Evolutionary conservation across 2,329 filamentous ascomycete species (phyloP).

Genomic region (Trichophyton mentagrophytes): DNA sequence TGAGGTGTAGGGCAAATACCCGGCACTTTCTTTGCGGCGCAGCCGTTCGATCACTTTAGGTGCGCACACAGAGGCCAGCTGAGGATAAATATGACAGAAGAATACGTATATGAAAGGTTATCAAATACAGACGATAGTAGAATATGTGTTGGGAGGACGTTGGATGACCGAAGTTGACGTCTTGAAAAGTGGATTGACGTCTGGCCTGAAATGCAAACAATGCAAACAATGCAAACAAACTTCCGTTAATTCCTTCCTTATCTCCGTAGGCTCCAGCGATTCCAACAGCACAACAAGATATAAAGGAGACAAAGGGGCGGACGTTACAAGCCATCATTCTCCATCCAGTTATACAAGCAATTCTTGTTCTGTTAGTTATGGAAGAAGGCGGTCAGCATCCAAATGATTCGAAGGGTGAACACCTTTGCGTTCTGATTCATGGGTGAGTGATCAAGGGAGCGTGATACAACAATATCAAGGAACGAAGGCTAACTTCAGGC

Average conservation of each 20-base stretch:
- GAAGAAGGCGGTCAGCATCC: background rate
- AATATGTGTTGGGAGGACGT: background rate
- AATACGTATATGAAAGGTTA: background rate
- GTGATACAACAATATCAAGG: background rate
- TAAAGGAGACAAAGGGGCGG: background rate
- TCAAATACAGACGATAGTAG: background rate
- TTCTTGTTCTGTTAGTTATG: background rate
- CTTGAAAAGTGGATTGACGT: background rate
- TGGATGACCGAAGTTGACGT: background rate
- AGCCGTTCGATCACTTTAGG: background rate
- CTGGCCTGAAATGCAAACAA: background rate
- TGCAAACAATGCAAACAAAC: background rate
- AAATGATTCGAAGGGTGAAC: conserved; percentile 27
- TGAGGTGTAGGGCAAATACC: no score
- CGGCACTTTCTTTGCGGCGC: background rate
- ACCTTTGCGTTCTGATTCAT: conserved; percentile 51
- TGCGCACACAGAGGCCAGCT: no score
- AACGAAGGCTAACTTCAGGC: conserved; percentile 4
- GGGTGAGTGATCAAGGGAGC: conserved; percentile 33
- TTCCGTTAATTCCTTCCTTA: background rate
- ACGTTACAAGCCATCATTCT: background rate
- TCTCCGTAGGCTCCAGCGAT: background rate
- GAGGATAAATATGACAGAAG: background rate
- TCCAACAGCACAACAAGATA: background rate
- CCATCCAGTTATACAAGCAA: background rate